phyloP scores from a whole-genome alignment of 768 basidiomycete species.

The Paxillus rubicundulus region DNA sequence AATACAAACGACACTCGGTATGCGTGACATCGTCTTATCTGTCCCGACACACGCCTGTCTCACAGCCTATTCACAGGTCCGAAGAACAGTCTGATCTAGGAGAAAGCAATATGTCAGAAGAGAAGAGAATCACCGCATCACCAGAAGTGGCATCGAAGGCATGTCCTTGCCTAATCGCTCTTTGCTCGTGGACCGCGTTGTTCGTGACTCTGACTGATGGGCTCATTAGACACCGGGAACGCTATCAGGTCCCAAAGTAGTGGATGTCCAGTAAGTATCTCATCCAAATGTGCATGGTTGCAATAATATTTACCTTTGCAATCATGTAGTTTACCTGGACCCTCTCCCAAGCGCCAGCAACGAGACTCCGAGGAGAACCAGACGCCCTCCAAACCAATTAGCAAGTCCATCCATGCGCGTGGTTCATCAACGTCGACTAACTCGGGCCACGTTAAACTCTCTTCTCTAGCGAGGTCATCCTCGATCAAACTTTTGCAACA shows the following conservation, averaged over 20 bases:
- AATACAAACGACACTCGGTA: constrained; percentile 3
- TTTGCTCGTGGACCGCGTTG: neutral
- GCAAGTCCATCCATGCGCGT: constrained; percentile 19
- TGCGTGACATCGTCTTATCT: neutral
- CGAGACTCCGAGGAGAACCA: constrained; percentile 7
- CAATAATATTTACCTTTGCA: neutral
- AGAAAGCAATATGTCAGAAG: neutral
- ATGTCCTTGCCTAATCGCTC: neutral
- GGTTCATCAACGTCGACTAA: constrained; percentile 13
- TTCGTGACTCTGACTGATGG: neutral
- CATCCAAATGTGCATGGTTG: neutral
- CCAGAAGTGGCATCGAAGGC: constrained; percentile 1
- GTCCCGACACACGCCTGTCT: neutral
- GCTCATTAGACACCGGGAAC: constrained; percentile 1
- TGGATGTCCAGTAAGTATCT: constrained; percentile 32
- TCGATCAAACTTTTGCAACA: neutral
- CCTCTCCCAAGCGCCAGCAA: constrained; percentile 19
- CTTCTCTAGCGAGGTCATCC: neutral
- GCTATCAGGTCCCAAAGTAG: constrained; percentile 24
- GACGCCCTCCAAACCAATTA: constrained; percentile 20
- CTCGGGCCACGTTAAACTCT: constrained; percentile 1
- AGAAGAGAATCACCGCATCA: neutral
- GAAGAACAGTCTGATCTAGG: constrained; percentile 10
- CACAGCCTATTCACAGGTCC: neutral
- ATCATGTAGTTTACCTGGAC: constrained; percentile 23